phyloP scores from a whole-genome alignment of 495 filamentous ascomycete genomes.

The Hypomontagnella submonticulosa region DNA sequence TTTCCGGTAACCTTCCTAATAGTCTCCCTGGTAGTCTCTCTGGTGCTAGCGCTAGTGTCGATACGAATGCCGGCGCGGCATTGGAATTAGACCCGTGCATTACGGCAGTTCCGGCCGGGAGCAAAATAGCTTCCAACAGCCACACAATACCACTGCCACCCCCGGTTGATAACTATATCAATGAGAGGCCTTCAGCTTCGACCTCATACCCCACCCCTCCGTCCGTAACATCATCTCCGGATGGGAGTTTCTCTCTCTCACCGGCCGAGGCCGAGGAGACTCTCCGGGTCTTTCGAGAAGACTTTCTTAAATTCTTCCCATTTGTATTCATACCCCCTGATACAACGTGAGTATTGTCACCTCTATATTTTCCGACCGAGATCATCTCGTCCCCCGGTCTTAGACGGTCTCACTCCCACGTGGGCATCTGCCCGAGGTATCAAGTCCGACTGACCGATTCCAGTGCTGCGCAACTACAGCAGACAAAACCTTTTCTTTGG shows the following conservation, averaged over 20 bases:
- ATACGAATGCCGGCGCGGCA: constrained; percentile 16
- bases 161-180: constrained; percentile 6
- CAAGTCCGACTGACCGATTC: constrained; percentile 20
- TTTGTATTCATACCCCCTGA: constrained; percentile 47
- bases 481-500: constrained; percentile 59
- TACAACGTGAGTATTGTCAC: constrained; percentile 36
- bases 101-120: constrained; percentile 1
- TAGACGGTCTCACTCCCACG: not conserved
- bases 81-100: constrained; percentile 29
- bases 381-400: not conserved
- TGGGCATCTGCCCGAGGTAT: not conserved
- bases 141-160: constrained; percentile 25
- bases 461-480: constrained; percentile 44
- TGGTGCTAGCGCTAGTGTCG: constrained; percentile 4
- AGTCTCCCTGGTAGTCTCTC: not conserved
- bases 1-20: not conserved
- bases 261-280: constrained; percentile 43
- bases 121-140: constrained; percentile 7
- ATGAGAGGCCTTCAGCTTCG: constrained; percentile 18
- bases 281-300: constrained; percentile 42
- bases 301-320: constrained; percentile 49
- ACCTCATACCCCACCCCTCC: constrained; percentile 41
- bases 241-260: constrained; percentile 33
- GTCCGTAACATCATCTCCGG: constrained; percentile 32
- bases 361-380: not conserved